These are phyloP conservation scores for Blumeria graminis DNA, from an alignment of 2,329 filamentous ascomycete genomes.

Conservation along the genomic window DNA sequence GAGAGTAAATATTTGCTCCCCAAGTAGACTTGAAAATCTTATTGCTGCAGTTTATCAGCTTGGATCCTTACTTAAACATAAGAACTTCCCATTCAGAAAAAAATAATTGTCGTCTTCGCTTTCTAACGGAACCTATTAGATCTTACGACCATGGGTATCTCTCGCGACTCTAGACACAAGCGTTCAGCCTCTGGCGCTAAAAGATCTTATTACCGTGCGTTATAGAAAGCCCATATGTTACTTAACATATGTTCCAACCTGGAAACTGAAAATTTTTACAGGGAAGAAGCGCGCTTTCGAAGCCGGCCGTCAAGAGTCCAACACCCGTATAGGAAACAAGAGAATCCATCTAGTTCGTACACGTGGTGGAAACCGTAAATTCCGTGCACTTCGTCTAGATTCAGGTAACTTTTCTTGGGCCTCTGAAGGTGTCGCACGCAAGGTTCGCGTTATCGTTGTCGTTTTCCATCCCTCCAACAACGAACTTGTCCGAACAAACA, in stretches of 20 bases:
- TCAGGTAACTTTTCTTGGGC: conserved; percentile 99
- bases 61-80: too few species aligned
- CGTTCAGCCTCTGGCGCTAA: conserved; percentile 97
- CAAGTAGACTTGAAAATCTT: too few species aligned
- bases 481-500: conserved; percentile 99
- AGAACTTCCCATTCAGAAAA: too few species aligned
- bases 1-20: too few species aligned
- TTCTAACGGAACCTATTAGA: too few species aligned
- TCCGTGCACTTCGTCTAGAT: conserved; percentile 96
- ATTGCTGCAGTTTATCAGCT: too few species aligned
- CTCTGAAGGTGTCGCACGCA: conserved; percentile 92
- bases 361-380: conserved; percentile 98
- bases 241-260: conserved; percentile 49
- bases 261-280: conserved; percentile 28
- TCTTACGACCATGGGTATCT: conserved; percentile 81
- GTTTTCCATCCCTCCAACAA: conserved; percentile 99
- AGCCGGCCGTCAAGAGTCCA: conserved; percentile 96
- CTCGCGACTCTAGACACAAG: conserved; percentile 99
- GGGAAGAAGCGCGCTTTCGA: conserved; percentile 98
- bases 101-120: too few species aligned
- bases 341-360: conserved; percentile 91
- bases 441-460: conserved; percentile 96
- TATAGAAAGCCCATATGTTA: conserved; percentile 43
- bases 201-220: conserved; percentile 74
- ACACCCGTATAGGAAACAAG: conserved; percentile 97